phyloP scores from a whole-genome alignment of 192 early-diverging fungal genomes.

The Linderina pennispora region DNA sequence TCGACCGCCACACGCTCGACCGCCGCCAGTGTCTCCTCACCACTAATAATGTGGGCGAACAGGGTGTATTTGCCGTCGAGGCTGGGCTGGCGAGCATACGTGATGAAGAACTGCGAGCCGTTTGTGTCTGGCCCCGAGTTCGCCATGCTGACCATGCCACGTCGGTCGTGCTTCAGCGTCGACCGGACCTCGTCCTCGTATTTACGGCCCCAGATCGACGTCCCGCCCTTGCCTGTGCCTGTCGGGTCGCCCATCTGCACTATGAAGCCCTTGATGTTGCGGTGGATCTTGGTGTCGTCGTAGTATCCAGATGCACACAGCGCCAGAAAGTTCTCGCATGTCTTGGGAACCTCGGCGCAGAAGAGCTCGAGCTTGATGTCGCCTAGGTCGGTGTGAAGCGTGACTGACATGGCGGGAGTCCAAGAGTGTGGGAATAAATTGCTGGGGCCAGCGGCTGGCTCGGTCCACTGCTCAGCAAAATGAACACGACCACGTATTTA shows the following conservation, averaged over 20 bases:
- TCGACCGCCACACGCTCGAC: conserved; percentile 83
- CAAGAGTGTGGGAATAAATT: too few species aligned
- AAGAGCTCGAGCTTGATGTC: conserved; percentile 93
- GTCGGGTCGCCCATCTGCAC: conserved; percentile 89
- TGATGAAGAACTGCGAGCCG: conserved; percentile 89
- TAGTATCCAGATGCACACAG: conserved; percentile 94
- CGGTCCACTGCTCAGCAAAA: too few species aligned
- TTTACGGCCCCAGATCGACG: conserved; percentile 76
- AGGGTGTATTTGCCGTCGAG: conserved; percentile 85
- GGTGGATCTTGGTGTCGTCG: conserved; percentile 77
- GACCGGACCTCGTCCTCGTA: conserved; percentile 79
- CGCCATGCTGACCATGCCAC: conserved; percentile 90
- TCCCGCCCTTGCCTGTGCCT: conserved; percentile 80
- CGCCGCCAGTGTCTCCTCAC: conserved; percentile 72
- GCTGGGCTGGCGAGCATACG: conserved; percentile 78
- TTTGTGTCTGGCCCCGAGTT: conserved; percentile 88
- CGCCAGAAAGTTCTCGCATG: conserved; percentile 93
- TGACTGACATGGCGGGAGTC: conserved; percentile 58
- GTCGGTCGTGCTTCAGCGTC: conserved; percentile 76
- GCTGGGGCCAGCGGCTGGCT: too few species aligned
- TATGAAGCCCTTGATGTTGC: conserved; percentile 82
- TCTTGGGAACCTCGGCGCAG: conserved; percentile 77
- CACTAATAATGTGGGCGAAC: conserved; percentile 74
- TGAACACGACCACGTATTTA: too few species aligned
- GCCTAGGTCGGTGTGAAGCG: conserved; percentile 87